These are phyloP conservation scores for Neurospora sp. DNA, from an alignment of 495 filamentous ascomycete species.

Conservation along the genomic window DNA sequence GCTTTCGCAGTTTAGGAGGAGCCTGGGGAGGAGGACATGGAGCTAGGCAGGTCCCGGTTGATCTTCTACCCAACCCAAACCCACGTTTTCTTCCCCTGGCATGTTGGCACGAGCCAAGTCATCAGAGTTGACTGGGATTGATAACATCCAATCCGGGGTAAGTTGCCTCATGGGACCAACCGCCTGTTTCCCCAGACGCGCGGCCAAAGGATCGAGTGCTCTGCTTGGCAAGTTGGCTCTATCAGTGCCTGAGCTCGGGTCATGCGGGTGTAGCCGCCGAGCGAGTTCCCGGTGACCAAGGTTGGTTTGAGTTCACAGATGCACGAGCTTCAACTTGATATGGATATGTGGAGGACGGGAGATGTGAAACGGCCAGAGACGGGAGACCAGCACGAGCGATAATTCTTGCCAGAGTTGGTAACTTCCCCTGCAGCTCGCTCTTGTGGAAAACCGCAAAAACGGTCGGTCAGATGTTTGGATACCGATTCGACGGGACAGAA, in stretches of 20 bases:
- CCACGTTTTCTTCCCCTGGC: too few species aligned
- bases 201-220: not conserved
- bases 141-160: too few species aligned
- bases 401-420: not conserved
- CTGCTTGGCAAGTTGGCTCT: not conserved
- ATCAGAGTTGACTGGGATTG: too few species aligned
- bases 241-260: not conserved
- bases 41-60: too few species aligned
- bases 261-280: not conserved
- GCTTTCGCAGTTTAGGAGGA: too few species aligned
- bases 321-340: not conserved
- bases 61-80: too few species aligned
- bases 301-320: not conserved
- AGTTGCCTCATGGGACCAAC: not conserved
- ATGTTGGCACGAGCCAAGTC: too few species aligned
- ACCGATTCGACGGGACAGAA: not conserved
- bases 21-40: too few species aligned
- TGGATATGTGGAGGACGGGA: not conserved
- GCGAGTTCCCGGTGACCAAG: not conserved
- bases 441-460: not conserved
- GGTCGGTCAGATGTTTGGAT: not conserved
- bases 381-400: not conserved
- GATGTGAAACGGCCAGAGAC: not conserved
- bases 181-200: not conserved
- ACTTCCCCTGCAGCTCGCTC: not conserved